A percentile compares a stretch with the other conserved stretches of the same genome.
phyloP scores from a whole-genome alignment of 129 eudicot genomes.

The Cynara cardunculus region DNA sequence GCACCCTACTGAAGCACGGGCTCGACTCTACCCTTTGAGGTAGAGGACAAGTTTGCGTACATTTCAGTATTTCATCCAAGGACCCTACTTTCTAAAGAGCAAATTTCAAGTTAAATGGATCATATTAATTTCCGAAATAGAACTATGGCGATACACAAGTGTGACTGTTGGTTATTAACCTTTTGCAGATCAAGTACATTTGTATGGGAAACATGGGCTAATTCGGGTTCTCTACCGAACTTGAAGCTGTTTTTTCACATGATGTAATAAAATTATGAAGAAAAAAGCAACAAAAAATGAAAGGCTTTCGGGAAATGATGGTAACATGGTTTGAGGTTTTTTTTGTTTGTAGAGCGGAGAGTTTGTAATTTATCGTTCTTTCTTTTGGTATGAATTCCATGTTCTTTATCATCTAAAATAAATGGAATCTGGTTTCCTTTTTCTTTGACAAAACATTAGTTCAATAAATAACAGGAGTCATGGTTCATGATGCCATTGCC shows the following conservation, averaged over 20 bases:
- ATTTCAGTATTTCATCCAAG: neutral
- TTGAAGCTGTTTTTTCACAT: neutral
- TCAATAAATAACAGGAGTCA: neutral
- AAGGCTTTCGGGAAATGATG: neutral
- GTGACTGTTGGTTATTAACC: neutral
- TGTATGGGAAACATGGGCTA: conserved; percentile 76
- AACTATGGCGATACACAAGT: neutral
- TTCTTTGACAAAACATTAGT: neutral
- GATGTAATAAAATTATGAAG: neutral
- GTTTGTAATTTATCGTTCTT: conserved; percentile 7
- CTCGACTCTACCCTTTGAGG: neutral
- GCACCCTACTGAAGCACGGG: too few relatives aligned
- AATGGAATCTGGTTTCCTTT: neutral
- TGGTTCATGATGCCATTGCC: neutral
- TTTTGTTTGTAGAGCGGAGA: neutral
- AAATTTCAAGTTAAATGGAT: neutral
- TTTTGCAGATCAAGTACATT: conserved; percentile 74
- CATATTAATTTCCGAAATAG: neutral
- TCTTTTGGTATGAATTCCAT: neutral
- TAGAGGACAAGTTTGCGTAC: neutral
- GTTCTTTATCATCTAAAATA: neutral
- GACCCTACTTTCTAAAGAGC: neutral
- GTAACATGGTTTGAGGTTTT: neutral
- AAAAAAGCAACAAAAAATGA: neutral
- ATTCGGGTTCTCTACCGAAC: neutral